phyloP scores from a whole-genome alignment of 805 yeast genomes.

The Sugiyamaella valdiviana region DNA sequence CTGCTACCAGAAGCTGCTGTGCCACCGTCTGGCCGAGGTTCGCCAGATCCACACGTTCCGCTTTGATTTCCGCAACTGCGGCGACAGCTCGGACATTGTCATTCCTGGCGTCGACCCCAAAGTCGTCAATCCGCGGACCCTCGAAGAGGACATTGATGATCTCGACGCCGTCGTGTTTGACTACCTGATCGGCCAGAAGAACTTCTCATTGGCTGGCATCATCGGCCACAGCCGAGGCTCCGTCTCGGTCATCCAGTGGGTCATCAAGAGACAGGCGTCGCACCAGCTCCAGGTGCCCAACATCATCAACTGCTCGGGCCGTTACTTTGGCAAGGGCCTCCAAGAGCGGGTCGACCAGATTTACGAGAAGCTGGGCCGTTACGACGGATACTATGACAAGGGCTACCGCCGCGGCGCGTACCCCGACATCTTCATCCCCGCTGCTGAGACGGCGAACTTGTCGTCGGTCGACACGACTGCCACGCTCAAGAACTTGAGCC shows the following conservation, averaged over 20 bases:
- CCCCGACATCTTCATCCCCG: constrained; percentile 10
- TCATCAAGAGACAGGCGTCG: constrained; percentile 33
- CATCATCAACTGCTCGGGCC: constrained; percentile 65
- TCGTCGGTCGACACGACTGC: constrained; percentile 5
- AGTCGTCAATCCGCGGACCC: constrained; percentile 43
- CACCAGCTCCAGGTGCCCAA: constrained; percentile 44
- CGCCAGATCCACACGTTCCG: constrained; percentile 62
- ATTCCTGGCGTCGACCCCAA: constrained; percentile 26
- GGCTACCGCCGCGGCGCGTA: constrained; percentile 21
- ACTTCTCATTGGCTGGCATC: constrained; percentile 48
- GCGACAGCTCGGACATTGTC: constrained; percentile 55
- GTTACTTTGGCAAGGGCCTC: constrained; percentile 38
- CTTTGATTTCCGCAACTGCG: constrained; percentile 83
- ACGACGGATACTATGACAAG: constrained; percentile 33
- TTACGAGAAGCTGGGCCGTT: constrained; percentile 13
- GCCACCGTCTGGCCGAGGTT: constrained; percentile 50
- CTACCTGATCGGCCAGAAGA: constrained; percentile 26
- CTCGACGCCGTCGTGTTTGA: constrained; percentile 31
- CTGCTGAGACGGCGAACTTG: constrained; percentile 7
- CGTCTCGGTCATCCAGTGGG: constrained; percentile 71
- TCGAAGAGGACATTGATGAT: constrained; percentile 65
- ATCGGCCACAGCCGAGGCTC: constrained; percentile 80
- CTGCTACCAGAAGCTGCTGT: constrained; percentile 61
- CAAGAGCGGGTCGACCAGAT: constrained; percentile 31
- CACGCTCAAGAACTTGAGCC: constrained; percentile 10